Base-by-base conservation (phyloP, 768 basidiomycete genomes). In the Tulasnella sp. region DNA sequence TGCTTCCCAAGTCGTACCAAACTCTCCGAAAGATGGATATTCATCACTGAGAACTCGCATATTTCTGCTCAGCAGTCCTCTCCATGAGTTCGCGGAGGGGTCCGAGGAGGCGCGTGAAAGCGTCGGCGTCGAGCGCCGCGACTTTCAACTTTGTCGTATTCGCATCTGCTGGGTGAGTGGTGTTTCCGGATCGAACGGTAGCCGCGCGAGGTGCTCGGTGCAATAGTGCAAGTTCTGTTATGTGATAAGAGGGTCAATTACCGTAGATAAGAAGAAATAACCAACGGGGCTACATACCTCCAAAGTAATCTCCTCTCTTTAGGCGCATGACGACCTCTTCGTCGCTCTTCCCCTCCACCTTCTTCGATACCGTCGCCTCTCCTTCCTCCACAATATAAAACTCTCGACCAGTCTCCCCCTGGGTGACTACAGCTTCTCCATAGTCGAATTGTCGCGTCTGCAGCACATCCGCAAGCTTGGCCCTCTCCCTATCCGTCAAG, bases 301-400 rank as follows among this genome's bases (percentile, higher is more conserved):
- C 94, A 73, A 99, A 99, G 76, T 98, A 99, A 69, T 99, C 93
- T 5, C 94, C 94, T 68, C 92, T 91, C 66, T 76, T 80, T 54
- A 90, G 78, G 56, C 74, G 80, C 4, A 85, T 86, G 10, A 98
- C 87, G 12, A 78, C 73, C 50, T 88, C 77, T 65, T 87, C 83
- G 25, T 75, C 77, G 68, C 73, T 68, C 48, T 80, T 75, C 0
- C 80, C 84, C 48, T 79, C 78, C 60, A 83, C 80, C 46, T 74
- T 73, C 73, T 96, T 93, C 46, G 87, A 86, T 0, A 90, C 92
- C 49, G 82, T 75, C 1, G 94, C 94, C 64, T 87, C 83, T 17
- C 94, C 94, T 65, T 90, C 90, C 69, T 98, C 96, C 30, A 99
- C 83, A 63, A 99, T 92, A 77, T 92, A 99, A 74, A 98, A 98